Conservation (phyloP, 257 asterid genomes). For the Mitragyna speciosa region DNA sequence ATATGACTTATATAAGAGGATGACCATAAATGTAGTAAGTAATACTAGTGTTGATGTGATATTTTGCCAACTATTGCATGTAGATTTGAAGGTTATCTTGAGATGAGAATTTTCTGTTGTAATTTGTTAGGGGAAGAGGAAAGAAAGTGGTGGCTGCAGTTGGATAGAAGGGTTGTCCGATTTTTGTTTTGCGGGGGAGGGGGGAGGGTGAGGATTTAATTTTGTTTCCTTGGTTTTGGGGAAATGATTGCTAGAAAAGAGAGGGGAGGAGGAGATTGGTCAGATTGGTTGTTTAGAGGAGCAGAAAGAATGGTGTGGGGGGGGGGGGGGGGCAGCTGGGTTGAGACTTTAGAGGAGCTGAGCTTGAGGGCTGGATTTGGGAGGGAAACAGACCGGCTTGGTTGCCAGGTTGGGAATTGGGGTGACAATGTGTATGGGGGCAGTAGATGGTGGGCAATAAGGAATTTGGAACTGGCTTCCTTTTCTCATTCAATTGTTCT, state of each 20-base stretch:
- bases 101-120: neutral
- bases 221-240: neutral
- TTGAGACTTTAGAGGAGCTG: neutral
- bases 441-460: neutral
- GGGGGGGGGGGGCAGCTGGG: neutral
- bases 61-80: neutral
- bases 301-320: neutral
- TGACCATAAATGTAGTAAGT: too few relatives aligned
- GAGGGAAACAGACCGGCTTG: neutral
- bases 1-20: neutral
- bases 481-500: neutral
- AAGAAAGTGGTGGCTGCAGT: neutral
- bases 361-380: neutral
- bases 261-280: neutral
- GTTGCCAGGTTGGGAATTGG: neutral
- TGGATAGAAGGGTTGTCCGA: neutral
- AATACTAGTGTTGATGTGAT: neutral
- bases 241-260: neutral
- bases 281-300: neutral
- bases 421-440: neutral
- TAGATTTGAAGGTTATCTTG: neutral
- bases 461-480: neutral
- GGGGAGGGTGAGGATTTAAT: neutral
- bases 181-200: neutral
- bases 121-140: neutral